phyloP scores from a whole-genome alignment of 2,329 filamentous ascomycete species.

The Aureobasidium vineae region DNA sequence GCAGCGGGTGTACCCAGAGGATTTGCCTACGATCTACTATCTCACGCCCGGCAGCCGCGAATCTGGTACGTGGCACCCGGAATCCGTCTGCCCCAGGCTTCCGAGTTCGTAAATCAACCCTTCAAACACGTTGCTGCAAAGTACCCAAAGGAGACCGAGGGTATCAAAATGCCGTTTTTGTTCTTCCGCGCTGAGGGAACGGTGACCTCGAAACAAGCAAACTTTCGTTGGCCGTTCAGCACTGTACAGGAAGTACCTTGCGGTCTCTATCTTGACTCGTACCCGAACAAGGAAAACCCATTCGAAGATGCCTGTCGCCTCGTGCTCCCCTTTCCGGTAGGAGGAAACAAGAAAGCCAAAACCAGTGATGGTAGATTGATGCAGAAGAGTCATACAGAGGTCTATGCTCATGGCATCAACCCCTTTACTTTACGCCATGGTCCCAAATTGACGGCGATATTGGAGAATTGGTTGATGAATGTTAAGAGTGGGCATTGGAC shows the following conservation, averaged over 20 bases:
- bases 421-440: constrained; percentile 39
- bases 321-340: constrained; percentile 37
- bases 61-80: constrained; percentile 39
- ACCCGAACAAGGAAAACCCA: constrained; percentile 38
- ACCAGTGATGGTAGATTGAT: constrained; percentile 37
- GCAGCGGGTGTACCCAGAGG: constrained; percentile 36
- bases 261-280: constrained; percentile 39
- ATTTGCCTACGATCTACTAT: constrained; percentile 38
- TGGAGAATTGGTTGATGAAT: constrained; percentile 38
- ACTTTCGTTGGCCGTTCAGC: constrained; percentile 39
- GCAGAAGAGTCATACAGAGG: constrained; percentile 35
- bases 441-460: constrained; percentile 36
- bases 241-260: constrained; percentile 38
- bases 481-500: constrained; percentile 38
- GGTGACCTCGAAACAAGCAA: constrained; percentile 37
- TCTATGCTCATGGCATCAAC: constrained; percentile 39
- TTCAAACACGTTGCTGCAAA: constrained; percentile 35
- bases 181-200: constrained; percentile 37
- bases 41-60: constrained; percentile 34
- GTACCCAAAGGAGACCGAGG: constrained; percentile 36
- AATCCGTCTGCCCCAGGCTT: constrained; percentile 37
- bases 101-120: constrained; percentile 38
- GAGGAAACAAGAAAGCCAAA: constrained; percentile 35
- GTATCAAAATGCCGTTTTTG: constrained; percentile 39
- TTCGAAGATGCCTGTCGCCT: constrained; percentile 39